Conservation (phyloP, 2,329 filamentous ascomycete genomes). For the Clonostachys solani region DNA sequence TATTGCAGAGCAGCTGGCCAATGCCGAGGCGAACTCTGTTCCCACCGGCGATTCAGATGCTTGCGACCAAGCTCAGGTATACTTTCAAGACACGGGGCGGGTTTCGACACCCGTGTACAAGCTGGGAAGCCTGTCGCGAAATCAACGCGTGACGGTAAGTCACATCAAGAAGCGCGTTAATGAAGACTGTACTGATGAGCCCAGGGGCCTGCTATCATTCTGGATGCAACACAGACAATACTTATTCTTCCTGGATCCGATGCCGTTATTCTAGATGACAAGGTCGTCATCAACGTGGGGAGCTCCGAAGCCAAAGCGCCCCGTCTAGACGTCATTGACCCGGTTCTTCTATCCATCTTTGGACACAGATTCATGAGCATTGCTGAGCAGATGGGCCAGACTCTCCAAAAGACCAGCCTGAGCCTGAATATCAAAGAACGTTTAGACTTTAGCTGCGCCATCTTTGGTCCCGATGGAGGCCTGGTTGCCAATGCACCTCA, state of each 20-base stretch:
- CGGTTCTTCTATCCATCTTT: conserved; percentile 70
- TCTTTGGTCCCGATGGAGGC: conserved; percentile 69
- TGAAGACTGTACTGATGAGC: conserved; percentile 5
- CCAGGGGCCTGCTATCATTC: conserved; percentile 64
- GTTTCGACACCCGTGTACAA: conserved; percentile 15
- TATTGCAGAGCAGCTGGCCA: too few relatives aligned
- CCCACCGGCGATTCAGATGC: too few relatives aligned
- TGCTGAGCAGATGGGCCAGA: conserved; percentile 76
- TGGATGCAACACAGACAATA: conserved; percentile 71
- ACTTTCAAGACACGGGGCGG: conserved; percentile 16
- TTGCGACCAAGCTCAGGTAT: too few relatives aligned
- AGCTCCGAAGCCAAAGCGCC: conserved; percentile 24
- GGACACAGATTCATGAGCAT: conserved; percentile 79
- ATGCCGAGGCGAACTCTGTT: too few relatives aligned
- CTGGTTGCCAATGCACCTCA: conserved; percentile 73
- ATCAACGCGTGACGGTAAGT: conserved; percentile 13
- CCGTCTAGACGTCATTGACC: conserved; percentile 54
- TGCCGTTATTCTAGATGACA: conserved; percentile 22
- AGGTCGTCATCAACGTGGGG: conserved; percentile 26
- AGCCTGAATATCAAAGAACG: conserved; percentile 76
- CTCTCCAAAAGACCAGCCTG: conserved; percentile 72
- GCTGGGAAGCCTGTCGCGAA: conserved; percentile 10
- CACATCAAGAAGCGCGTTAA: too few relatives aligned
- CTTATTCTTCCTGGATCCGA: conserved; percentile 50
- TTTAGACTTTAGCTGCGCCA: conserved; percentile 72